Conservation (phyloP, 2,329 filamentous ascomycete species). For the Hypoxylon sp. region DNA sequence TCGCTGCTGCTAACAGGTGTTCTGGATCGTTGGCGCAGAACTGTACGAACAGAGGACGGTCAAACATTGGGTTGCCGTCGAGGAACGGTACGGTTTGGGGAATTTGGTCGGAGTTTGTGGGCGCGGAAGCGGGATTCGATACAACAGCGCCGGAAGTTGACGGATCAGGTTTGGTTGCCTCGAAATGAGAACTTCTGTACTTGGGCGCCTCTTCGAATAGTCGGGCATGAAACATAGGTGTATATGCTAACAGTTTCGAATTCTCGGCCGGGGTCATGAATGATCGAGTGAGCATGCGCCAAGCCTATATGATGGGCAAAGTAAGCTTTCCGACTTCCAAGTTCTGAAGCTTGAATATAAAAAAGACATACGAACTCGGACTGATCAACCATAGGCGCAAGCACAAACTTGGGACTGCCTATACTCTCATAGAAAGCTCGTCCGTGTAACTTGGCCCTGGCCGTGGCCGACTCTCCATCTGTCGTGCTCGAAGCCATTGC, state of each 20-base stretch:
- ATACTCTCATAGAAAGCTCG: conserved; percentile 95
- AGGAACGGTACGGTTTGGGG: conserved; percentile 69
- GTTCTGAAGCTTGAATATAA: conserved; percentile 2
- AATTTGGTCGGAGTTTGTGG: conserved; percentile 41
- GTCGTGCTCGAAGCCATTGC: conserved; percentile 51
- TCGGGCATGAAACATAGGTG: conserved; percentile 95
- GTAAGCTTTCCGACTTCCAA: conserved; percentile 28
- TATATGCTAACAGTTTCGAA: conserved; percentile 83
- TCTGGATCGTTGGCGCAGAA: conserved; percentile 93
- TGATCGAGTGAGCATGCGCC: conserved; percentile 95
- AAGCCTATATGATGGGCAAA: conserved; percentile 74
- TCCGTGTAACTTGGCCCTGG: conserved; percentile 77
- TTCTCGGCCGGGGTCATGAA: conserved; percentile 80
- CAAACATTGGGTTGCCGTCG: conserved; percentile 87
- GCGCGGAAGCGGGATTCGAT: not conserved
- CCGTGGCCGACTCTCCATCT: conserved; percentile 48
- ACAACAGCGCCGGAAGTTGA: conserved; percentile 37
- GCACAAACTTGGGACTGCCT: conserved; percentile 88
- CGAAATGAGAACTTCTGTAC: conserved; percentile 86
- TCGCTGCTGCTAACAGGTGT: conserved; percentile 84
- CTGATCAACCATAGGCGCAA: conserved; percentile 98
- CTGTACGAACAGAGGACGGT: conserved; percentile 93
- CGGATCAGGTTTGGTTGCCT: conserved; percentile 66
- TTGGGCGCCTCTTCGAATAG: conserved; percentile 83
- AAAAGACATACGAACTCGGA: conserved; percentile 86